phyloP scores from a whole-genome alignment of 2,329 filamentous ascomycete genomes.

The Aureobasidium sp. region DNA sequence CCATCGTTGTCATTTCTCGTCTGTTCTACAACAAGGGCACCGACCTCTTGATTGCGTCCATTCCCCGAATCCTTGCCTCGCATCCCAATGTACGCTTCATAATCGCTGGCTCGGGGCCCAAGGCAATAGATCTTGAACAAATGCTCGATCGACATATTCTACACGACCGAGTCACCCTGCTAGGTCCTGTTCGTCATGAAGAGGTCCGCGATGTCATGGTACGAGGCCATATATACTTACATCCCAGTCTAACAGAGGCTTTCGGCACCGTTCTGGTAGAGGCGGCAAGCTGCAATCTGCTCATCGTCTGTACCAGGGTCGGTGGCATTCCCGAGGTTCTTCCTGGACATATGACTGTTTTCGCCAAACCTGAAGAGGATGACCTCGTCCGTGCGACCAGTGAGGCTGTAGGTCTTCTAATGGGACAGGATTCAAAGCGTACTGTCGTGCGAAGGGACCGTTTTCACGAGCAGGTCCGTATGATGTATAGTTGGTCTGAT shows the following conservation, averaged over 20 bases:
- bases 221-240: conserved; percentile 89
- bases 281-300: conserved; percentile 88
- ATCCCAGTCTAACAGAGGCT: conserved; percentile 89
- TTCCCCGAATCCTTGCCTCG: conserved; percentile 80
- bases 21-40: conserved; percentile 99
- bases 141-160: conserved; percentile 73
- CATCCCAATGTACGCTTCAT: conserved; percentile 95
- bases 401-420: conserved; percentile 74
- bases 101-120: conserved; percentile 90
- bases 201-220: conserved; percentile 98
- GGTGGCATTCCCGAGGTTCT: conserved; percentile 96
- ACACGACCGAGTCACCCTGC: conserved; percentile 86
- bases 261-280: conserved; percentile 98
- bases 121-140: conserved; percentile 95
- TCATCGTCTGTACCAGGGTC: conserved; percentile 93
- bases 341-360: conserved; percentile 93
- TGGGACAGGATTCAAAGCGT: conserved; percentile 18
- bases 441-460: conserved; percentile 69
- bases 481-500: conserved; percentile 98
- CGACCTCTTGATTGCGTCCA: conserved; percentile 90
- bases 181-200: conserved; percentile 88
- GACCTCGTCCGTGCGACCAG: conserved; percentile 86
- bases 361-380: conserved; percentile 93
- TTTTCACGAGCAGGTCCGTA: conserved; percentile 94
- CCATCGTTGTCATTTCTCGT: conserved; percentile 93